Percentiles rank a stretch among this genome's conserved stretches.
Conservation (phyloP, 192 early-diverging fungal species). For the Backusella luteola region DNA sequence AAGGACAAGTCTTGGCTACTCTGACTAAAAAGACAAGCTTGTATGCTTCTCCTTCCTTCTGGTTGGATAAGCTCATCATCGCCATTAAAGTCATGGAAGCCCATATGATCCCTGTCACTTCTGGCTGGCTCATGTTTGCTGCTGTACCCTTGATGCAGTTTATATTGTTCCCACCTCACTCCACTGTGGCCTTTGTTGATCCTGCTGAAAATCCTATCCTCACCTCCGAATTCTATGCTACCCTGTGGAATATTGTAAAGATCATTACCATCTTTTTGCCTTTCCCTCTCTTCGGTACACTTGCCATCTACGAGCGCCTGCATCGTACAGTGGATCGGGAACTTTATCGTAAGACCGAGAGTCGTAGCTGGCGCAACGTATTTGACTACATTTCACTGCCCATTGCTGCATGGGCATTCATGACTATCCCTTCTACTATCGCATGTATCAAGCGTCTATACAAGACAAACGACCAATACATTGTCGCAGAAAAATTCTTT, state of each 20-base stretch:
- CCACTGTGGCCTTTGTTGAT: slow-evolving; percentile 23
- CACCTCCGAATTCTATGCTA: slow-evolving; percentile 41
- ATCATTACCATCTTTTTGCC: slow-evolving; percentile 43
- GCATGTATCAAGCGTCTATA: slow-evolving; percentile 43
- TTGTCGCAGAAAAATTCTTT: slow-evolving; percentile 45
- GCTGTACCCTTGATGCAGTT: slow-evolving; percentile 51
- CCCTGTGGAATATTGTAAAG: slow-evolving; percentile 42
- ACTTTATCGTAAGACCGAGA: slow-evolving; percentile 37
- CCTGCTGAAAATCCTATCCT: slow-evolving; percentile 43
- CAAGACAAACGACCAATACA: slow-evolving; percentile 38
- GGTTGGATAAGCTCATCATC: slow-evolving; percentile 41
- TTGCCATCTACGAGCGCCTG: slow-evolving; percentile 45
- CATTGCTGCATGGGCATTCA: slow-evolving; percentile 45
- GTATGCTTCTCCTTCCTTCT: slow-evolving; percentile 20
- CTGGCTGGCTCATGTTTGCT: slow-evolving; percentile 55
- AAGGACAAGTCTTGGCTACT: background rate
- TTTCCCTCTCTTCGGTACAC: slow-evolving; percentile 43
- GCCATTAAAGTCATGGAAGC: slow-evolving; percentile 49
- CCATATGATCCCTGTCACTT: slow-evolving; percentile 48
- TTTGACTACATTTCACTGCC: slow-evolving; percentile 44
- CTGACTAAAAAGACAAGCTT: background rate
- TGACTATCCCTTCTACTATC: slow-evolving; percentile 49
- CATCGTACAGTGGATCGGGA: slow-evolving; percentile 43
- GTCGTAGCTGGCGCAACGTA: slow-evolving; percentile 37
- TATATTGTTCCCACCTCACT: slow-evolving; percentile 35